Evolutionary conservation across 768 basidiomycete genomes (phyloP).

Genomic region (Podaxis carcinomalis): DNA sequence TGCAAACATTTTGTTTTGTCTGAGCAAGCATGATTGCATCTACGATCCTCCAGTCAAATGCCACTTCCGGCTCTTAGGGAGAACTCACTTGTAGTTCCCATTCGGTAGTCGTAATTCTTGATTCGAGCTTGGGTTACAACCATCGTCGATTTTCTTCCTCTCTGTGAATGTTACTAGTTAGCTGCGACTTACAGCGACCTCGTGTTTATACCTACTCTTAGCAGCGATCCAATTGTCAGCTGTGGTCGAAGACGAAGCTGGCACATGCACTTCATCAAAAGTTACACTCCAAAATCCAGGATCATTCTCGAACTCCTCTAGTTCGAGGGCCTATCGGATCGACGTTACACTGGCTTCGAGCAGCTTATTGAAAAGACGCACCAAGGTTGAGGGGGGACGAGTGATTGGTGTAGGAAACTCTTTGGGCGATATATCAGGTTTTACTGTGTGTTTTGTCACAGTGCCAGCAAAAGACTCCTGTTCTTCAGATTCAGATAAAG

Average conservation of each 20-base stretch:
- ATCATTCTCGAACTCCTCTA: conserved; percentile 64
- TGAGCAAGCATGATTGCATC: conserved; percentile 80
- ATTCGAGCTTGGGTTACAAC: neutral
- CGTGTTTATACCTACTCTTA: neutral
- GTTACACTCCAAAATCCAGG: conserved; percentile 65
- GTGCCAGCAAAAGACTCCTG: conserved; percentile 79
- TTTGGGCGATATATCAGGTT: conserved; percentile 46
- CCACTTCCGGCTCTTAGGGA: neutral
- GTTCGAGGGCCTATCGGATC: conserved; percentile 50
- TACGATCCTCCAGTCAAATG: conserved; percentile 23
- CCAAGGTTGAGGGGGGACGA: conserved; percentile 59
- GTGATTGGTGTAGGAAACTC: conserved; percentile 71
- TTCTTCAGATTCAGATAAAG: neutral
- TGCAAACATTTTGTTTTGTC: conserved; percentile 75
- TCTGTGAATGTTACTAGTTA: neutral
- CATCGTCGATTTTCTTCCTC: conserved; percentile 10
- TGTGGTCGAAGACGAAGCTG: neutral
- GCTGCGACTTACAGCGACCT: neutral
- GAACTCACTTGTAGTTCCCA: conserved; percentile 59
- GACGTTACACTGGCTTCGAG: neutral
- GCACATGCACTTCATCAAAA: conserved; percentile 25
- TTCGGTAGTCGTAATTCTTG: conserved; percentile 39
- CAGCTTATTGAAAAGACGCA: conserved; percentile 23
- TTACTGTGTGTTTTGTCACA: conserved; percentile 45
- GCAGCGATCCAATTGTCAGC: too few relatives aligned